Percentiles rank a stretch among this genome's conserved stretches.
phyloP scores from a whole-genome alignment of 257 asterid genomes.

The Fraxinus cuspidata region DNA sequence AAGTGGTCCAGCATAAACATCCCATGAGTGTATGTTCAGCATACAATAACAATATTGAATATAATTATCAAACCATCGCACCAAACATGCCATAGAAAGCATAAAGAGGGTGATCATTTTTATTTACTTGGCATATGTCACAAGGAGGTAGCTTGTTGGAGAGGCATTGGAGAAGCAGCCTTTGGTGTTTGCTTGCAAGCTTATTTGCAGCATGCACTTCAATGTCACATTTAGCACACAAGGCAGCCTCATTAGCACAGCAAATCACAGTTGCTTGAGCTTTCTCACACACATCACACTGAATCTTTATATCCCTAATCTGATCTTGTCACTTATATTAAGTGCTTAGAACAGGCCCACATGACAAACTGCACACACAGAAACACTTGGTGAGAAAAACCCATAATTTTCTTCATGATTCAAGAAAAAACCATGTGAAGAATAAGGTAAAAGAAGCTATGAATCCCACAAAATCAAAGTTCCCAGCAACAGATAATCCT shows the following conservation, averaged over 20 bases:
- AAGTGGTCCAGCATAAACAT: background rate
- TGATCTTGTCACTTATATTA: background rate
- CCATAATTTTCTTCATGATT: background rate
- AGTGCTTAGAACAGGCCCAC: background rate
- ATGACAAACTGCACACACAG: background rate
- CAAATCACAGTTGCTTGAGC: constrained; percentile 37
- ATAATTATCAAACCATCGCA: background rate
- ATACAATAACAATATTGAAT: too few relatives aligned
- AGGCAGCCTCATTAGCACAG: constrained; percentile 42
- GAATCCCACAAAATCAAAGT: background rate
- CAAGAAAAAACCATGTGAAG: background rate
- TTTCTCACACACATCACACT: constrained; percentile 38
- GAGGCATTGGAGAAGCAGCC: constrained; percentile 51
- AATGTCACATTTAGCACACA: constrained; percentile 37
- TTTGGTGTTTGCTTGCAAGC: constrained; percentile 37
- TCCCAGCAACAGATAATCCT: background rate
- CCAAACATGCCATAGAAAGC: background rate
- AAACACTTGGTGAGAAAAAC: background rate
- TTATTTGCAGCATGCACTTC: constrained; percentile 33
- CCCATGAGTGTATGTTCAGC: background rate
- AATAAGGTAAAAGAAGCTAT: background rate
- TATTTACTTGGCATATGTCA: constrained; percentile 88
- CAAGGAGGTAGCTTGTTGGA: constrained; percentile 88
- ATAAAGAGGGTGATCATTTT: background rate
- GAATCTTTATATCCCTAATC: constrained; percentile 37